Base-by-base conservation (phyloP, 2,329 filamentous ascomycete genomes). In the Beauveria brongniartii region DNA sequence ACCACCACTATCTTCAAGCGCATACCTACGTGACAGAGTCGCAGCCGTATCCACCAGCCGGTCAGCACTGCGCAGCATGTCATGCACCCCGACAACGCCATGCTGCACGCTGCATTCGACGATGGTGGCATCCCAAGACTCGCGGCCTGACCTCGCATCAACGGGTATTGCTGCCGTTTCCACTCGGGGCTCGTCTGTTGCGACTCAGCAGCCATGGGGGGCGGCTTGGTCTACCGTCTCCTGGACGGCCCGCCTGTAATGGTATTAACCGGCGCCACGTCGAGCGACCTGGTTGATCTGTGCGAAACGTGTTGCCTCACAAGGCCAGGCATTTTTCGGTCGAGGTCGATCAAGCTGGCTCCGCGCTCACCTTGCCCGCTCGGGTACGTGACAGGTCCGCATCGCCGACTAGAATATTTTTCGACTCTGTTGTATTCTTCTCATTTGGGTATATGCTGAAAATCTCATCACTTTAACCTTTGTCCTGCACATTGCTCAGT, bases 31-130 rank as follows among this genome's bases (percentile, higher is more conserved):
- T 41, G 9, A 14, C n/a, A 16, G 30, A 54, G 12, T 40, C 51
- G 24, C 12, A 48, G 14, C 40, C 7, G 8, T 20, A 6, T 20
- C 20, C 30, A 20, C 30, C 20, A 24, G 53, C 40, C 53, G 40
- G 53, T 55, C 53, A 55, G 53, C 53, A 46, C 22, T 28, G 52
- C 52, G 41, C 41, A 46, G 16, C 54, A 55, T 46, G 54, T 55
- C 54, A 55, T 55, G 54, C 41, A 47, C 18, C 54, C 41, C 26
- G 28, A 55, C 41, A 41, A 55, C 41, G 22, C 24, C 41, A 55
- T 47, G 18, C 28, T 55, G 28, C 37, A 43, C 37, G n/a, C 37
- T n/a, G 52, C 37, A 28, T 41, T 41, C 37, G 37, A 54, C 22
- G 52, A 54, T 43, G 52, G 52, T 14, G 52, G 52, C 22, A 54